Evolutionary conservation across 768 basidiomycete genomes (phyloP).

Genomic region (Cubamyces sp.): DNA sequence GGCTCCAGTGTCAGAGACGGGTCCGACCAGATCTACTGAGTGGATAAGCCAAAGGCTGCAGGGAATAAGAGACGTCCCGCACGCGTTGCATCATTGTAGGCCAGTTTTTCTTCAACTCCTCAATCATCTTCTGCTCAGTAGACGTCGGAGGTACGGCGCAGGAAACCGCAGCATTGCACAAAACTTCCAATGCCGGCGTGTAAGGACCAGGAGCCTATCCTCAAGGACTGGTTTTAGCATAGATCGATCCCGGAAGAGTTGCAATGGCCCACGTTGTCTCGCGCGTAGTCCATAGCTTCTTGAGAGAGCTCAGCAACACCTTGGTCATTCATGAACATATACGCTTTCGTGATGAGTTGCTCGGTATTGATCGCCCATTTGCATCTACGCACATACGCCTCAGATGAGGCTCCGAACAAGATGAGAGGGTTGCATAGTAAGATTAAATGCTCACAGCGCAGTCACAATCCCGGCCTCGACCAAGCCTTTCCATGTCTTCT

Average conservation of each 20-base stretch:
- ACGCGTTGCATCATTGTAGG: constrained; percentile 17
- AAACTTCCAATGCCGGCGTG: neutral
- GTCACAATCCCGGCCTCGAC: constrained; percentile 7
- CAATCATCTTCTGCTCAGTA: constrained; percentile 14
- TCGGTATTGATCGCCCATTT: constrained; percentile 5
- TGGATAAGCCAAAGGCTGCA: neutral
- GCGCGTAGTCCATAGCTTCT: neutral
- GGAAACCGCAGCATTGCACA: constrained; percentile 1
- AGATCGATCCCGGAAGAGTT: neutral
- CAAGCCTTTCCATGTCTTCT: constrained; percentile 3
- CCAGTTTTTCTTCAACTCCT: constrained; percentile 17
- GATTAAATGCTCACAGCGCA: neutral
- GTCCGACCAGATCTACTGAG: constrained; percentile 12
- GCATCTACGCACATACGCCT: neutral
- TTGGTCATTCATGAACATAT: neutral
- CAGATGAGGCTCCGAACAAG: no score
- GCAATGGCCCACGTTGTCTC: neutral
- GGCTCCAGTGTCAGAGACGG: constrained; percentile 7
- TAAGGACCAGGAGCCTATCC: constrained; percentile 10
- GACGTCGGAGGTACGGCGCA: neutral
- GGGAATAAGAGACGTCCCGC: neutral
- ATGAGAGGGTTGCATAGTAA: no score
- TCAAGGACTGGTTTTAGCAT: neutral
- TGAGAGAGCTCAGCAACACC: neutral
- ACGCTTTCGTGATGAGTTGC: neutral